Conservation (phyloP, 1,284 basidiomycete species). For the Fomitopsis betulina region DNA sequence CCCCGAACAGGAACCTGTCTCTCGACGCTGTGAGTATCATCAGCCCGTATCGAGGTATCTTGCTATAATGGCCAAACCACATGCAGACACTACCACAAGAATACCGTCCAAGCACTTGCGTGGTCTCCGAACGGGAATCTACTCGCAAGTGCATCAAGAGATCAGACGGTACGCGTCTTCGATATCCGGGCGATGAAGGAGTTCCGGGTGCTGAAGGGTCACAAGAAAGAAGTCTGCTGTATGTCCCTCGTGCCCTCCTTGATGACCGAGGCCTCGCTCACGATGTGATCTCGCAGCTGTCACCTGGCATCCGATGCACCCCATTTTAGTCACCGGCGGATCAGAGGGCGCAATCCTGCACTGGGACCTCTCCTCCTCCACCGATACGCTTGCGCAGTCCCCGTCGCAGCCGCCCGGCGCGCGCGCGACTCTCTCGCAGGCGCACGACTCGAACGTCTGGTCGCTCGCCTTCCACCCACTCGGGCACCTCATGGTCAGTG, state of each 20-base stretch:
- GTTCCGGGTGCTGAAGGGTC: slow-evolving; percentile 85
- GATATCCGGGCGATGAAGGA: slow-evolving; percentile 99
- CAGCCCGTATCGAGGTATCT: neutral
- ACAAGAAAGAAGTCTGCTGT: slow-evolving; percentile 98
- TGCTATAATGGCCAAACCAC: neutral
- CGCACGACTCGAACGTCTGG: slow-evolving; percentile 98
- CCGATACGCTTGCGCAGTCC: slow-evolving; percentile 26
- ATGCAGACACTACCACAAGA: slow-evolving; percentile 90
- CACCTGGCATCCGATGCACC: slow-evolving; percentile 94
- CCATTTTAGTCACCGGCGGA: slow-evolving; percentile 89
- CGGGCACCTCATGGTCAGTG: slow-evolving; percentile 90
- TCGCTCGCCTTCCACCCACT: slow-evolving; percentile 93
- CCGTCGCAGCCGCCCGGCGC: slow-evolving; percentile 43
- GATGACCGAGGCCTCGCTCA: neutral
- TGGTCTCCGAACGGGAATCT: slow-evolving; percentile 95
- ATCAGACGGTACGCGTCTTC: slow-evolving; percentile 94
- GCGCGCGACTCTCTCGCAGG: slow-evolving; percentile 81
- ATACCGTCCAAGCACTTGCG: slow-evolving; percentile 87
- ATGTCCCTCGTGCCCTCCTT: slow-evolving; percentile 31
- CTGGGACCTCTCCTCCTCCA: slow-evolving; percentile 73
- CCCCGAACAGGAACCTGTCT: slow-evolving; percentile 85
- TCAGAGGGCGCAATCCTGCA: slow-evolving; percentile 91
- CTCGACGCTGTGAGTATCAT: slow-evolving; percentile 69
- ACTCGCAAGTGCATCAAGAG: slow-evolving; percentile 90
- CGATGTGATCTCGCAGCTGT: slow-evolving; percentile 50